Conservation (phyloP, 2,329 filamentous ascomycete genomes). For the Neonectria coccinea region DNA sequence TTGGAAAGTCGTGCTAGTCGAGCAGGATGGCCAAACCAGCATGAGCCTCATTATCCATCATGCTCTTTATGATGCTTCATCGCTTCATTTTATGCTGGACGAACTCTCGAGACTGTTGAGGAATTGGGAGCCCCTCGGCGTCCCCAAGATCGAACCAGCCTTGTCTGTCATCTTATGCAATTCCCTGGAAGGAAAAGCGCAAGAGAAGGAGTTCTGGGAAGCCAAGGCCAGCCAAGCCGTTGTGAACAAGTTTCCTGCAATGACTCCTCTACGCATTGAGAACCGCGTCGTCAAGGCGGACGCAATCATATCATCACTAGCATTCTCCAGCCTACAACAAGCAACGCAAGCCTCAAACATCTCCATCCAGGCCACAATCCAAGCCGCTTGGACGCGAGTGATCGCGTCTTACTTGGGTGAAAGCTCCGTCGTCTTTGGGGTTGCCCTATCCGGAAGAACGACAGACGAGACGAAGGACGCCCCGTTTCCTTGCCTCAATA, state of each 20-base stretch:
- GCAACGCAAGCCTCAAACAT: conserved; percentile 69
- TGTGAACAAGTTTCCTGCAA: conserved; percentile 78
- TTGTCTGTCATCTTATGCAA: conserved; percentile 58
- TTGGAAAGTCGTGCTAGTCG: conserved; percentile 70
- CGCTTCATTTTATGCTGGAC: conserved; percentile 72
- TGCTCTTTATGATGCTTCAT: conserved; percentile 86
- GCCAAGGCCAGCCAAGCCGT: conserved; percentile 63
- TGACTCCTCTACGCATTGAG: conserved; percentile 71
- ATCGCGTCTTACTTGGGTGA: conserved; percentile 84
- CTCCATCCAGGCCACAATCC: conserved; percentile 80
- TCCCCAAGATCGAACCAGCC: conserved; percentile 48
- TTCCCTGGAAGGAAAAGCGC: conserved; percentile 42
- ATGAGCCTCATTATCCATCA: conserved; percentile 75
- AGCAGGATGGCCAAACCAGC: conserved; percentile 33
- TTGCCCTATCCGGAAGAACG: conserved; percentile 81
- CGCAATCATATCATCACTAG: conserved; percentile 50
- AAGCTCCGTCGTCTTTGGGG: conserved; percentile 78
- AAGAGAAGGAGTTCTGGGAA: conserved; percentile 72
- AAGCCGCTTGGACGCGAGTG: conserved; percentile 82
- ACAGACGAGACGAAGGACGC: conserved; percentile 68
- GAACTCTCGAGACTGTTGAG: conserved; percentile 60
- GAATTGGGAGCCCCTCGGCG: conserved; percentile 23
- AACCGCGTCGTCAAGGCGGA: conserved; percentile 50
- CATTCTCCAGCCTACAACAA: conserved; percentile 62
- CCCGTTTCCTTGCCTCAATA: conserved; percentile 84